Base-by-base conservation (phyloP, 139 green algal genomes). In the Zygnema cylindricum region DNA sequence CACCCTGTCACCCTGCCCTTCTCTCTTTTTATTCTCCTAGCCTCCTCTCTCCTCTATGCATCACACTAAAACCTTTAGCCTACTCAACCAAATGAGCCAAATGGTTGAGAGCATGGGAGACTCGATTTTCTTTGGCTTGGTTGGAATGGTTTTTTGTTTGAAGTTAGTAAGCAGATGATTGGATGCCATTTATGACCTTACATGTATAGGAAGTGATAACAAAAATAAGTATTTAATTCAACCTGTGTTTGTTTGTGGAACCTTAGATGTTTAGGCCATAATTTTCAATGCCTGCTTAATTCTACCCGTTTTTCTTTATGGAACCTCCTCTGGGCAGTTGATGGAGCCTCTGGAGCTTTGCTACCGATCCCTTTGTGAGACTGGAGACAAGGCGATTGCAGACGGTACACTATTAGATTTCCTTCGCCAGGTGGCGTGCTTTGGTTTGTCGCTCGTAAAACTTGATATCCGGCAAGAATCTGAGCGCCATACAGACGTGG, bases 401-500 rank as follows among this genome's bases (percentile, higher is more conserved):
- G 95, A 99, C 76, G 96, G 96, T 2, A 93, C 93, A 21, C 92
- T 99, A 88, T 94, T 98, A 88, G 97, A 99, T 93, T 90, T 98
- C 40, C 93, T 99, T 77, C 69, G 84, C n/a, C 88, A 92, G 55
- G 85, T 93, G 21, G 21, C 75, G 23, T 91, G 86, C 63, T 94
- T 94, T 49, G 97, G 97, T 41, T 89, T 98, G 86, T 89, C 54
- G 69, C 94, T 99, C 35, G 95, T 98, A 88, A 98, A 98, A 94
- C 93, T 99, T 86, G 97, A 99, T 91, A 93, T 99, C 76, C 93
- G 97, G 7, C 97, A 99, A 94, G 96, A 98, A 92, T 91, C 57
- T 87, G 93, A 92, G 3, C 94, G 95, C 32, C 97, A 99, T 94
- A 92, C 94, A 36, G 95, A 98, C 49, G 93, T 93, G 32, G 82